phyloP scores from a whole-genome alignment of 2,329 filamentous ascomycete species.

The Neofusicoccum sp. region DNA sequence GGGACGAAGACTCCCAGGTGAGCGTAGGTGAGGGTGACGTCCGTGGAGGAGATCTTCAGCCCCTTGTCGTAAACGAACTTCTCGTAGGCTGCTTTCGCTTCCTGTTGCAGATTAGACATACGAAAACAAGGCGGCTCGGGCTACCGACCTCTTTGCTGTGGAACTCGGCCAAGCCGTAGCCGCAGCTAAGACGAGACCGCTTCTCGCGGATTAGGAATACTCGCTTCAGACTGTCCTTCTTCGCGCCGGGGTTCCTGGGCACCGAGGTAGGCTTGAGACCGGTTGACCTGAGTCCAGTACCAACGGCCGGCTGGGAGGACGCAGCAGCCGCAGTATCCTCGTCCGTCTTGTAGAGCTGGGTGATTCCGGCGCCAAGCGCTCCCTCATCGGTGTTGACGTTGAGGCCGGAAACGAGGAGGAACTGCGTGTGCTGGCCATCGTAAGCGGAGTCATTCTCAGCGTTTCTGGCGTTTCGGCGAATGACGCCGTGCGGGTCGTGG shows the following conservation, averaged over 20 bases:
- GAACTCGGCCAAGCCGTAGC: conserved; percentile 84
- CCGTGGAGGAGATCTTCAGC: conserved; percentile 13
- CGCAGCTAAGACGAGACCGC: conserved; percentile 68
- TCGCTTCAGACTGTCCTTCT: conserved; percentile 70
- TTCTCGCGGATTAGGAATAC: conserved; percentile 75
- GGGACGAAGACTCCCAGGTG: conserved; percentile 19
- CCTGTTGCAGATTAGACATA: conserved; percentile 34
- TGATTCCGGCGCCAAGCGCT: background rate
- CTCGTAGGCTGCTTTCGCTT: conserved; percentile 70
- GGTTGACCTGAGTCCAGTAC: conserved; percentile 34
- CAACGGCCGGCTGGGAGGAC: conserved; percentile 22
- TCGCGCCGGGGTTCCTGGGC: conserved; percentile 65
- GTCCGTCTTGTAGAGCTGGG: conserved; percentile 53
- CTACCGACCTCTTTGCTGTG: conserved; percentile 59
- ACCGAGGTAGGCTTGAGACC: conserved; percentile 49
- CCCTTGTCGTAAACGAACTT: conserved; percentile 49
- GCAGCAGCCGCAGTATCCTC: conserved; percentile 23
- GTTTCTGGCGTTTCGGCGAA: background rate
- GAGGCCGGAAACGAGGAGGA: conserved; percentile 11
- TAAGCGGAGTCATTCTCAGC: conserved; percentile 24
- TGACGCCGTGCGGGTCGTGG: background rate
- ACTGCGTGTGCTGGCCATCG: conserved; percentile 21
- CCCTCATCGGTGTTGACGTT: background rate
- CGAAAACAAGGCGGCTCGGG: background rate
- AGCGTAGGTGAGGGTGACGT: conserved; percentile 1